Conservation (phyloP, 306 rosid genomes). For the Quercus berberidifolia region DNA sequence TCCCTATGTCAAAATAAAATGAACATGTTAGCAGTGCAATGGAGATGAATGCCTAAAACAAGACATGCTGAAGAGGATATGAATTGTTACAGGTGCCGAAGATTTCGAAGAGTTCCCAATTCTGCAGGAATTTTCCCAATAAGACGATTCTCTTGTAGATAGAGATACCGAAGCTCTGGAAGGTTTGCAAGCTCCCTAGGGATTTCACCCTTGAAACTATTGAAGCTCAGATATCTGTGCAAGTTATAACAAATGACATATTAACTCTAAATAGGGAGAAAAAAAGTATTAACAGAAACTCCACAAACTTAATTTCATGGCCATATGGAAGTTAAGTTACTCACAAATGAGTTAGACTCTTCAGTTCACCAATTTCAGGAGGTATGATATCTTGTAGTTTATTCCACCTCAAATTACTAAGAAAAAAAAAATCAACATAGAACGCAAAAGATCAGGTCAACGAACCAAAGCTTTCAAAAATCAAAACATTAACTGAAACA, state of each 20-base stretch:
- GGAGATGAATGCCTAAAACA: constrained; percentile 9
- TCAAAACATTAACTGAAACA: neutral
- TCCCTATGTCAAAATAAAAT: constrained; percentile 53
- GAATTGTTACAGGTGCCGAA: constrained; percentile 74
- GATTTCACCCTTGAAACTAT: constrained; percentile 93
- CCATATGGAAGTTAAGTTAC: constrained; percentile 28
- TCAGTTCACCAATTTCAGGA: constrained; percentile 91
- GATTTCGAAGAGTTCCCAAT: constrained; percentile 87
- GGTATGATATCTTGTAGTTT: constrained; percentile 95
- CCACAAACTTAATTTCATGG: neutral
- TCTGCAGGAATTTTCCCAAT: constrained; percentile 85
- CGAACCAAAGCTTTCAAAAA: constrained; percentile 6
- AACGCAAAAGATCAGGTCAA: neutral
- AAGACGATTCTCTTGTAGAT: constrained; percentile 91
- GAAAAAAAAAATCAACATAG: neutral
- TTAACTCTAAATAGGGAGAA: neutral
- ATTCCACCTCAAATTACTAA: constrained; percentile 98
- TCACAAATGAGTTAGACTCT: constrained; percentile 96
- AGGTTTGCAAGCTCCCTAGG: constrained; percentile 94
- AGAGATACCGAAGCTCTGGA: constrained; percentile 87
- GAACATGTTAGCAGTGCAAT: constrained; percentile 10
- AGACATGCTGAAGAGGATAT: neutral
- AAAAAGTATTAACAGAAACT: neutral
- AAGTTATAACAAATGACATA: neutral
- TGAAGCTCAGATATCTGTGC: constrained; percentile 88